These are phyloP conservation scores for Pyrenula massariospora DNA, from an alignment of 495 filamentous ascomycete genomes.

Conservation along the genomic window DNA sequence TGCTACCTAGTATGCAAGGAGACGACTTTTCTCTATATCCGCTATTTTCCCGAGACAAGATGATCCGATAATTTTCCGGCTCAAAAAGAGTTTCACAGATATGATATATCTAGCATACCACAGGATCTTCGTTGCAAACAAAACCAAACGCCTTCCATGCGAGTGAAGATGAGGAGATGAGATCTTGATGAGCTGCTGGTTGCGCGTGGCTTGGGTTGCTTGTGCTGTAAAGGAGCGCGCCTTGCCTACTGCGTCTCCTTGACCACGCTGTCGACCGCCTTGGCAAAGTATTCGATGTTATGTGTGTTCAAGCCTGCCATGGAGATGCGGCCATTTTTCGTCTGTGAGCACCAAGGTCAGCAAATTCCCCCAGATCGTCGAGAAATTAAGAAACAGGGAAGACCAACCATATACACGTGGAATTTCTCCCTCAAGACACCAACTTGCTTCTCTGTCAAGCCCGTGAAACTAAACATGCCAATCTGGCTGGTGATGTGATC, in stretches of 20 bases:
- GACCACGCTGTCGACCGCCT: conserved; percentile 77
- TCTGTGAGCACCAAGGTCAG: conserved; percentile 25
- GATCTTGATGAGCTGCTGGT: too few relatives aligned
- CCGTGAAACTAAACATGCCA: conserved; percentile 98
- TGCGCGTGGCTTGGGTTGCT: too few relatives aligned
- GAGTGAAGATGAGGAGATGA: too few relatives aligned
- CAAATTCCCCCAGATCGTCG: background rate
- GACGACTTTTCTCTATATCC: too few relatives aligned
- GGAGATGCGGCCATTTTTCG: conserved; percentile 93
- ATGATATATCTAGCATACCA: too few relatives aligned
- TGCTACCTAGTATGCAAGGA: too few relatives aligned
- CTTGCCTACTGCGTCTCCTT: conserved; percentile 41
- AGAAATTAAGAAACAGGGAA: conserved; percentile 1
- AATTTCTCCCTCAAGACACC: conserved; percentile 61
- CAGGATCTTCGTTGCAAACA: too few relatives aligned
- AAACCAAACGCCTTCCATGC: too few relatives aligned
- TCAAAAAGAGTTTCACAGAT: too few relatives aligned
- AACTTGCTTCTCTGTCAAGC: conserved; percentile 79
- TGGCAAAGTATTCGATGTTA: conserved; percentile 88
- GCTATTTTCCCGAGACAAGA: too few relatives aligned
- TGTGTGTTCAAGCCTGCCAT: conserved; percentile 90
- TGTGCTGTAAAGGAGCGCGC: too few relatives aligned
- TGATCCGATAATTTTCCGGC: too few relatives aligned
- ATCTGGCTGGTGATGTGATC: conserved; percentile 97
- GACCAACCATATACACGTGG: conserved; percentile 77